phyloP scores from a whole-genome alignment of 495 filamentous ascomycete species.

The Talaromyces proteolyticus region DNA sequence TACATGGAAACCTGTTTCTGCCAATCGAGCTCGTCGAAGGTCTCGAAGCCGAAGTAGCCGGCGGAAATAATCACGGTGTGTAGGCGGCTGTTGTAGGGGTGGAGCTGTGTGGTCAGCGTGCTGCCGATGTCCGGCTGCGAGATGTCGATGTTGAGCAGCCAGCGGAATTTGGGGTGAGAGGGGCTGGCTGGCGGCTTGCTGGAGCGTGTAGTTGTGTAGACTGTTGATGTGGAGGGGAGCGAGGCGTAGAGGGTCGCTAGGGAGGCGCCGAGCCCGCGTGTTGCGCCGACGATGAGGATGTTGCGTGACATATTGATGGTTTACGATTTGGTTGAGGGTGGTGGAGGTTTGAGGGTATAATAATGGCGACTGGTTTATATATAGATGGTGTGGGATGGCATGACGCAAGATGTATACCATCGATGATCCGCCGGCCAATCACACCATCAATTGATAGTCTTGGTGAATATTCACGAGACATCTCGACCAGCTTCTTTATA shows the following conservation, averaged over 20 bases:
- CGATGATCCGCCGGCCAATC: neutral
- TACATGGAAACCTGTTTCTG: slow-evolving; percentile 66
- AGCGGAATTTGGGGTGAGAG: slow-evolving; percentile 30
- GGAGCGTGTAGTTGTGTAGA: slow-evolving; percentile 58
- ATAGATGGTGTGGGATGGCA: neutral
- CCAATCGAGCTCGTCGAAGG: slow-evolving; percentile 57
- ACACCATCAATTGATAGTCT: neutral
- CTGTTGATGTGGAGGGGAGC: slow-evolving; percentile 29
- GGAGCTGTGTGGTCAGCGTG: slow-evolving; percentile 37
- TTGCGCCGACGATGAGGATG: slow-evolving; percentile 62
- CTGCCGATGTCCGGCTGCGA: slow-evolving; percentile 50
- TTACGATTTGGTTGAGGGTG: neutral
- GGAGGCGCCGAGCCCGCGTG: slow-evolving; percentile 58
- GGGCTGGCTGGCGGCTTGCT: slow-evolving; percentile 18
- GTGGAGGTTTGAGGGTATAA: neutral
- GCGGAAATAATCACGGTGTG: slow-evolving; percentile 60
- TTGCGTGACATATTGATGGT: slow-evolving; percentile 20
- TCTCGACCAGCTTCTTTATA: too few species aligned
- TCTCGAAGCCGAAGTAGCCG: slow-evolving; percentile 62
- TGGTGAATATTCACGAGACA: too few species aligned
- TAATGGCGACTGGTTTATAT: neutral
- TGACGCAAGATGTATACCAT: neutral
- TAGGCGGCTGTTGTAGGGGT: slow-evolving; percentile 31
- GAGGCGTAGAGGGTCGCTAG: slow-evolving; percentile 53
- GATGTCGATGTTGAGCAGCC: slow-evolving; percentile 50